These are phyloP conservation scores for Carallia brachiata DNA, from an alignment of 345 rosid genomes.

Conservation along the genomic window DNA sequence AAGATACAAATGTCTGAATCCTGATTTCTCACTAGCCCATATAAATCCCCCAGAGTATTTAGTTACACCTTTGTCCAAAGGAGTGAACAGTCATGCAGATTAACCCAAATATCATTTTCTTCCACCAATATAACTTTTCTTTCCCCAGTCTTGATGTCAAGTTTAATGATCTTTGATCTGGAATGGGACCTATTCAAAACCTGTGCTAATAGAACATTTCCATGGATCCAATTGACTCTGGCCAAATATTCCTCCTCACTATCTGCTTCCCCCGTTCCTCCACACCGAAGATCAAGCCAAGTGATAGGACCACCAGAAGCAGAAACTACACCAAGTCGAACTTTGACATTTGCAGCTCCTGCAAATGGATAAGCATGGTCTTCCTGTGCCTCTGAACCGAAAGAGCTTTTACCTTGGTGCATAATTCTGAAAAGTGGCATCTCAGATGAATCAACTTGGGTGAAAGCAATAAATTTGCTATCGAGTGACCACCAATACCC, in stretches of 20 bases:
- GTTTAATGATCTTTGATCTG: constrained; percentile 59
- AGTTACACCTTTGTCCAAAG: constrained; percentile 57
- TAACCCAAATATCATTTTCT: constrained; percentile 73
- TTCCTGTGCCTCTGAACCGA: constrained; percentile 78
- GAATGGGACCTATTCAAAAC: constrained; percentile 76
- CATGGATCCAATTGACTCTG: constrained; percentile 85
- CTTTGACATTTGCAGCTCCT: constrained; percentile 86
- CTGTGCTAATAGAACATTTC: constrained; percentile 64
- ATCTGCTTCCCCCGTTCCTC: constrained; percentile 49
- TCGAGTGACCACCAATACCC: constrained; percentile 99
- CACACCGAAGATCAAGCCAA: constrained; percentile 87
- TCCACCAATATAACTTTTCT: constrained; percentile 59
- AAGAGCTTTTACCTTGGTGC: constrained; percentile 89
- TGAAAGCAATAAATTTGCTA: constrained; percentile 76
- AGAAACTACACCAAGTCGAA: constrained; percentile 87
- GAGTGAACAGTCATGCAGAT: constrained; percentile 86
- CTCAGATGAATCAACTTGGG: constrained; percentile 72
- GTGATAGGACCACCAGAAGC: constrained; percentile 60
- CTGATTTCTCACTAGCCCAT: constrained; percentile 93
- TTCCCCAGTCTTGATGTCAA: constrained; percentile 69
- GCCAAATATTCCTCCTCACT: constrained; percentile 76
- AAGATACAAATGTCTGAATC: constrained; percentile 87
- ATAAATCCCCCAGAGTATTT: constrained; percentile 73
- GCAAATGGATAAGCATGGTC: constrained; percentile 96
- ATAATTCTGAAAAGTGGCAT: constrained; percentile 84